Evolutionary conservation across 805 yeast species (phyloP), one percentile per base, ranked within the genome.

Genomic region (Candida xyloterini): DNA sequence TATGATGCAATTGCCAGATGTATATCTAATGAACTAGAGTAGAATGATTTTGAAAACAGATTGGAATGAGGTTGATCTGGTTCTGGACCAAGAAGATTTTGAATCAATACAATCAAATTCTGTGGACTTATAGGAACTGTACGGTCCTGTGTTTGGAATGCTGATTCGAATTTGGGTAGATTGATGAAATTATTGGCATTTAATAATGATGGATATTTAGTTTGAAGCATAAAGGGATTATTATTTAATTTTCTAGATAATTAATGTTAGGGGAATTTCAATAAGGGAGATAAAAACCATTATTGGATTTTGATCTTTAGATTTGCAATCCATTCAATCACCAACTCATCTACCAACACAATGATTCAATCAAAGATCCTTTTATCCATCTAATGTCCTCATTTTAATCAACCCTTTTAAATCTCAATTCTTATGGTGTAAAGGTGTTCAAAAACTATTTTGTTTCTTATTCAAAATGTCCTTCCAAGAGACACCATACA

Each of bases 141-240:
- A 15, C 47, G 35, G 20, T 34, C 44, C 5, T 23, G 18, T 8
- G 39, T 31, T 16, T 10, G 22, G 30, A 48, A 35, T 7, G 21
- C 35, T 1, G 50, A 20, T 29, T 52, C 57, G 27, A 36, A 50
- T 21, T 43, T 46, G 4, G 55, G 56, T 4, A 57, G 33, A 10
- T 38, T 34, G 18, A 56, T 47, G 47, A 59, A 59, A 30, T 58
- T 59, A 40, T 48, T 48, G 1, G 56, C 47, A 29, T 59, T 55
- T 25, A 59, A 38, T 28, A 59, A 31, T 1, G 54, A 39, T 1
- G 60, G 51, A 24, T 55, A 55, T 28, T 42, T 41, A 2, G 47
- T 44, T 43, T 55, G 60, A 11, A 55, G 40, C 60, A 55, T 55
- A 20, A 23, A 23, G 9, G 9, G n/a, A 23, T 11, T 4, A 11